phyloP scores from a whole-genome alignment of 2,329 filamentous ascomycete species.

The Fusarium robinianum region DNA sequence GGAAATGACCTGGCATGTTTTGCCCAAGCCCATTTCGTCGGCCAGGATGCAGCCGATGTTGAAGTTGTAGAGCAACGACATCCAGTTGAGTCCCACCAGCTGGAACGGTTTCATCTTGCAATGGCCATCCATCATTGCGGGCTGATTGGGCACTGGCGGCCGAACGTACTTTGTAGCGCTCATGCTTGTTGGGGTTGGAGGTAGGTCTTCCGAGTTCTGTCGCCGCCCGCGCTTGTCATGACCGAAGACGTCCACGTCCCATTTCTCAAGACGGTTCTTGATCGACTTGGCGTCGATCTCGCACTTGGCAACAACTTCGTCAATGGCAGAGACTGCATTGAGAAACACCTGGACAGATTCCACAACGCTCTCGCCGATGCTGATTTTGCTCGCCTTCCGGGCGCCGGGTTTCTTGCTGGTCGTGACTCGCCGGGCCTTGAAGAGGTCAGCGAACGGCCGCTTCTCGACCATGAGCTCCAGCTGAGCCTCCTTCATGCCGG shows the following conservation, averaged over 20 bases:
- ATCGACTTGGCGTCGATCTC: conserved; percentile 68
- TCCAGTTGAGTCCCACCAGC: conserved; percentile 92
- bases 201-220: conserved; percentile 42
- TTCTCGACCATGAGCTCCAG: conserved; percentile 72
- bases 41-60: conserved; percentile 87
- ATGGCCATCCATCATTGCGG: conserved; percentile 74
- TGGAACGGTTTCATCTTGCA: conserved; percentile 91
- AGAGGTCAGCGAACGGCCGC: conserved; percentile 72
- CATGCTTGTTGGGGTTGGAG: conserved; percentile 49
- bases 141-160: conserved; percentile 64
- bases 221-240: conserved; percentile 42
- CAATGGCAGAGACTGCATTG: conserved; percentile 79
- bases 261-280: conserved; percentile 51
- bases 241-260: conserved; percentile 56
- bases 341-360: conserved; percentile 70
- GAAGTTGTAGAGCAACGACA: conserved; percentile 79
- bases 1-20: conserved; percentile 95
- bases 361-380: conserved; percentile 58
- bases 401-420: conserved; percentile 53
- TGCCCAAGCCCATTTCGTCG: conserved; percentile 96
- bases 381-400: conserved; percentile 51
- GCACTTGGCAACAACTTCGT: conserved; percentile 77
- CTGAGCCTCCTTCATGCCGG: conserved; percentile 70
- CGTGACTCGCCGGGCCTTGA: conserved; percentile 68
- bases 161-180: conserved; percentile 42